Percentiles rank a stretch among this genome's conserved stretches.
Evolutionary conservation across 768 basidiomycete species (phyloP).

Genomic region (Boletus pseudopeckii): DNA sequence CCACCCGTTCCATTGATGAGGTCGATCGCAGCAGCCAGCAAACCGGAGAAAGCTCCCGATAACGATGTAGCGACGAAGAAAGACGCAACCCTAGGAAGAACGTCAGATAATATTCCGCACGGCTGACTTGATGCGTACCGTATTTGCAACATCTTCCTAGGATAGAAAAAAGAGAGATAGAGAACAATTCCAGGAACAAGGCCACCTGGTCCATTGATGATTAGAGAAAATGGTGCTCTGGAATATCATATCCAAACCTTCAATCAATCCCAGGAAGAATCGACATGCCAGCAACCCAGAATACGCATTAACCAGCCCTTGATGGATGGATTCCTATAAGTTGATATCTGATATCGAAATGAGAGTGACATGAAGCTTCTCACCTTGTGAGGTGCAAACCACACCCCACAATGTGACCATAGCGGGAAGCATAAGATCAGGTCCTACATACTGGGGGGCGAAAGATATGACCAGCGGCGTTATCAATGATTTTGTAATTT

Average conservation of each 20-base stretch:
- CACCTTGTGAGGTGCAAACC: slow-evolving; percentile 58
- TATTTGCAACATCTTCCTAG: slow-evolving; percentile 28
- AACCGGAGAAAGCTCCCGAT: slow-evolving; percentile 60
- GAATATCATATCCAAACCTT: slow-evolving; percentile 39
- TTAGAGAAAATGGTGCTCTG: not conserved
- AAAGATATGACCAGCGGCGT: not conserved
- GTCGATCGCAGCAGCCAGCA: slow-evolving; percentile 57
- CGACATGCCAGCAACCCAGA: slow-evolving; percentile 54
- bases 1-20: slow-evolving; percentile 52
- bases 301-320: slow-evolving; percentile 46
- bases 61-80: slow-evolving; percentile 47
- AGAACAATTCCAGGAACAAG: slow-evolving; percentile 57
- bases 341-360: not conserved
- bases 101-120: slow-evolving; percentile 1
- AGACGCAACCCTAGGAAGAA: slow-evolving; percentile 33
- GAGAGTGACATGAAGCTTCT: not conserved
- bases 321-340: not conserved
- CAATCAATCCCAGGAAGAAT: slow-evolving; percentile 50
- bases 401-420: slow-evolving; percentile 67
- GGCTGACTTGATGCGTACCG: slow-evolving; percentile 3
- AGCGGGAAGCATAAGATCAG: slow-evolving; percentile 55
- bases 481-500: not conserved
- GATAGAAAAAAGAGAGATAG: slow-evolving; percentile 51
- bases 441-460: slow-evolving; percentile 37
- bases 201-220: slow-evolving; percentile 38